These are phyloP conservation scores for Wickerhamiella alocasiicola DNA, from an alignment of 805 yeast genomes.

Conservation along the genomic window DNA sequence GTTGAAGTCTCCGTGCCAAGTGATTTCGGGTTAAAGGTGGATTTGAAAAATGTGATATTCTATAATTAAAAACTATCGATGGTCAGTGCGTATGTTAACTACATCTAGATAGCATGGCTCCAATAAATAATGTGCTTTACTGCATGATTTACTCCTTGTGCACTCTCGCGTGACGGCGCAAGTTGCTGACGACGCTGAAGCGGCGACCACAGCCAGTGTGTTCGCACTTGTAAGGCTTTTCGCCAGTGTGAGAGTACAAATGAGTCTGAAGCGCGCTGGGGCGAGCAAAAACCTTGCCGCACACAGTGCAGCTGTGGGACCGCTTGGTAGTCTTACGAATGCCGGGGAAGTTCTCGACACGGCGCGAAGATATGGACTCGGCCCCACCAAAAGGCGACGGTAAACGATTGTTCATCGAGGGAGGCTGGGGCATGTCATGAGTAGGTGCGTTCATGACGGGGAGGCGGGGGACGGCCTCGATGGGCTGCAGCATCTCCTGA, in stretches of 20 bases:
- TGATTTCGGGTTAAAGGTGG: too few species aligned
- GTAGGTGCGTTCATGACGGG: not conserved
- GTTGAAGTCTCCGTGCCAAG: too few species aligned
- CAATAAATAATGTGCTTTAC: too few species aligned
- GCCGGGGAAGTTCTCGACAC: not conserved
- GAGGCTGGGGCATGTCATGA: not conserved
- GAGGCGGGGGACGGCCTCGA: not conserved
- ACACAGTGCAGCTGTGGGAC: slow-evolving; percentile 34
- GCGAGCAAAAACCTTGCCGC: slow-evolving; percentile 69
- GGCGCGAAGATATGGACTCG: not conserved
- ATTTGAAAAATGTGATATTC: too few species aligned
- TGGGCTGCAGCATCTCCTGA: slow-evolving; percentile 1
- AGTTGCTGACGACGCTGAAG: slow-evolving; percentile 69
- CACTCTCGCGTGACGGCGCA: slow-evolving; percentile 51
- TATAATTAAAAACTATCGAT: too few species aligned
- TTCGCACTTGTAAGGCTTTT: slow-evolving; percentile 55
- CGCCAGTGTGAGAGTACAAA: slow-evolving; percentile 70
- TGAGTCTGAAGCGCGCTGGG: slow-evolving; percentile 78
- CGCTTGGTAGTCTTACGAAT: slow-evolving; percentile 12
- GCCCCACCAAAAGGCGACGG: slow-evolving; percentile 2
- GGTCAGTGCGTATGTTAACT: too few species aligned
- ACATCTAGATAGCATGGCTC: too few species aligned
- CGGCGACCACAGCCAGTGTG: slow-evolving; percentile 57
- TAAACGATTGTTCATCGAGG: too few species aligned
- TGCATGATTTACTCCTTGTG: slow-evolving; percentile 3